Evolutionary conservation across 1,284 basidiomycete genomes (phyloP).

Genomic region (Ganoderma resinaceum): DNA sequence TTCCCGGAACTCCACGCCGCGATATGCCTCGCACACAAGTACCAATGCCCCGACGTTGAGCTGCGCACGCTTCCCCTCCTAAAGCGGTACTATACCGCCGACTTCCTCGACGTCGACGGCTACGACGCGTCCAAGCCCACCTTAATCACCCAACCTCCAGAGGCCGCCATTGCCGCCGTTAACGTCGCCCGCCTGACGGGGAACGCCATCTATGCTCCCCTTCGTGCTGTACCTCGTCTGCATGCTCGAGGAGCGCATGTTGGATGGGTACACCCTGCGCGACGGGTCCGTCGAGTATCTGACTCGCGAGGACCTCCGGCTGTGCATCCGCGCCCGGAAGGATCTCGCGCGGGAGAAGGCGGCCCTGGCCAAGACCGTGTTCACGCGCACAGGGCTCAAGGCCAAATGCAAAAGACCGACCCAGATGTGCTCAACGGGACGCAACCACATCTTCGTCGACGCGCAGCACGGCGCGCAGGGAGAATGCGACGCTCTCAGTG

Average conservation of each 20-base stretch:
- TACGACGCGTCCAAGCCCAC: neutral
- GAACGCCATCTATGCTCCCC: neutral
- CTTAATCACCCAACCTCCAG: neutral
- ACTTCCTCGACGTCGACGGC: neutral
- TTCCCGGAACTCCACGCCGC: constrained; percentile 4
- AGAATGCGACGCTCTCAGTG: neutral
- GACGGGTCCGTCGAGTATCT: constrained; percentile 13
- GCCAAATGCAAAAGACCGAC: neutral
- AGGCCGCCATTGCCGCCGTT: neutral
- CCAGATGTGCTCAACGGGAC: neutral
- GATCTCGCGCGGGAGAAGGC: neutral
- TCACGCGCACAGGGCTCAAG: neutral
- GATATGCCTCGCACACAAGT: constrained; percentile 7
- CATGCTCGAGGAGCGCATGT: neutral
- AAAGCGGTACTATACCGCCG: neutral
- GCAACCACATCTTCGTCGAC: neutral
- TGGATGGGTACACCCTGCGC: neutral
- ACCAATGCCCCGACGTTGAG: neutral
- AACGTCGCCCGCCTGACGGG: neutral
- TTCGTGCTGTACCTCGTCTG: neutral
- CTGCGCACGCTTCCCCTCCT: neutral
- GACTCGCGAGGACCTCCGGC: constrained; percentile 6
- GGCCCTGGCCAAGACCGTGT: neutral
- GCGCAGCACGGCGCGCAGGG: neutral
- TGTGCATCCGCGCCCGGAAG: constrained; percentile 7